phyloP scores from a whole-genome alignment of 768 basidiomycete species.

The Leccinum boreale region DNA sequence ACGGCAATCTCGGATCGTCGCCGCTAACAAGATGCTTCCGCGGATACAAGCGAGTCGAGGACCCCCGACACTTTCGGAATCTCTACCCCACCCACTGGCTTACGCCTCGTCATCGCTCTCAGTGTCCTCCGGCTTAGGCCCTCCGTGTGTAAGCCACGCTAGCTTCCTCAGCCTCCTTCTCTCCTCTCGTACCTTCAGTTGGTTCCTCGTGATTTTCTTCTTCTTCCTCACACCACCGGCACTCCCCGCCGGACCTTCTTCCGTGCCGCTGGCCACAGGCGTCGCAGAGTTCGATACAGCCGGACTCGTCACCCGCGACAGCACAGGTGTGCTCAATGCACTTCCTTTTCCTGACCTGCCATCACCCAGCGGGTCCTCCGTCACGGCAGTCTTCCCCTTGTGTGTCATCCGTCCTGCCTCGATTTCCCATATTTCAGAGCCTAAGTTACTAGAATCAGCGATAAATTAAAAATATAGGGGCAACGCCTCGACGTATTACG shows the following conservation, averaged over 20 bases:
- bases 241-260: constrained; percentile 44
- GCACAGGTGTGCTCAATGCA: constrained; percentile 64
- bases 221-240: constrained; percentile 60
- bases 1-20: constrained; percentile 32
- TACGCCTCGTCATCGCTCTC: constrained; percentile 52
- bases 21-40: constrained; percentile 20
- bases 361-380: constrained; percentile 82
- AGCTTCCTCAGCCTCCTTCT: constrained; percentile 76
- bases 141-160: constrained; percentile 80
- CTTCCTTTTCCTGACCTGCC: constrained; percentile 68
- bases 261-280: constrained; percentile 75
- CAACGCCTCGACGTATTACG: constrained; percentile 29
- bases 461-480: constrained; percentile 9
- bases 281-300: constrained; percentile 68
- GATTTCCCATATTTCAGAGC: constrained; percentile 94
- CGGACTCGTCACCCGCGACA: constrained; percentile 70
- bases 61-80: constrained; percentile 21
- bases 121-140: constrained; percentile 79
- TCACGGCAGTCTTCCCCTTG: constrained; percentile 81
- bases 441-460: constrained; percentile 35
- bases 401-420: constrained; percentile 81
- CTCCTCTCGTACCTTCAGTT: constrained; percentile 86
- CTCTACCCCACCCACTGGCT: neutral
- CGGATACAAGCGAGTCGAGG: constrained; percentile 13
- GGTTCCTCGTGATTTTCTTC: constrained; percentile 90